Conservation (phyloP, 2,329 filamentous ascomycete genomes). For the Ophiostoma piceae region DNA sequence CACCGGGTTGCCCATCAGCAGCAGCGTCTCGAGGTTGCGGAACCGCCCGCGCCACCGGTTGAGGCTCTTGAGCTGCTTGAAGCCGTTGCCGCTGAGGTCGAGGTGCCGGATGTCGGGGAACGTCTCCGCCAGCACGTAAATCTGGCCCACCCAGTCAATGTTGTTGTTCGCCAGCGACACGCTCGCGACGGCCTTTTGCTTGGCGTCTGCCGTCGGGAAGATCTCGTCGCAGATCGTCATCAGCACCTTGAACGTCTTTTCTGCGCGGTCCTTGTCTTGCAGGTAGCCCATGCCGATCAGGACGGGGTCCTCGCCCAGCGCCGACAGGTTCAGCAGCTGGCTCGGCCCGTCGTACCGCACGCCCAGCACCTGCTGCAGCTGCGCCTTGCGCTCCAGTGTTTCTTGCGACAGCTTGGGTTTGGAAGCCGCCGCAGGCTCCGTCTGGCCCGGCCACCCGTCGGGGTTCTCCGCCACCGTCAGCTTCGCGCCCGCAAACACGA, state of each 20-base stretch:
- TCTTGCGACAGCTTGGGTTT: conserved; percentile 43
- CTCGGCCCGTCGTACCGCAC: conserved; percentile 64
- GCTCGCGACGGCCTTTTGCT: conserved; percentile 72
- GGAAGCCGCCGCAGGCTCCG: neutral
- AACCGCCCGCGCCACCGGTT: conserved; percentile 76
- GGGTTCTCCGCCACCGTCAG: conserved; percentile 51
- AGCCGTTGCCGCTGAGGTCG: conserved; percentile 78
- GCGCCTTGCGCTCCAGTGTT: conserved; percentile 58
- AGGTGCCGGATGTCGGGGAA: conserved; percentile 84
- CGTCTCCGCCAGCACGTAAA: conserved; percentile 69
- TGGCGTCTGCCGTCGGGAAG: conserved; percentile 67
- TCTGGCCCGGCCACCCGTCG: conserved; percentile 37
- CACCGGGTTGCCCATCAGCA: conserved; percentile 72
- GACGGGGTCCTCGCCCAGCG: conserved; percentile 65
- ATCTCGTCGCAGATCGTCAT: conserved; percentile 79
- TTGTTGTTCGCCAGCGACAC: conserved; percentile 78
- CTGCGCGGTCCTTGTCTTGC: conserved; percentile 60
- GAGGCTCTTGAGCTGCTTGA: conserved; percentile 63
- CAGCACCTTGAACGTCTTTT: conserved; percentile 87
- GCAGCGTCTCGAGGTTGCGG: conserved; percentile 70
- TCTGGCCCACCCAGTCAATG: conserved; percentile 64
- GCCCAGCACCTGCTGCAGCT: conserved; percentile 65
- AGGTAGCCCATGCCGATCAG: conserved; percentile 73
- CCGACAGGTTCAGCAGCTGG: conserved; percentile 80
- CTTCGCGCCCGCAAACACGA: conserved; percentile 59